Evolutionary conservation across 768 basidiomycete genomes (phyloP), one percentile per base, ranked within the genome.

Genomic region (Fibroporia radiculosa): DNA sequence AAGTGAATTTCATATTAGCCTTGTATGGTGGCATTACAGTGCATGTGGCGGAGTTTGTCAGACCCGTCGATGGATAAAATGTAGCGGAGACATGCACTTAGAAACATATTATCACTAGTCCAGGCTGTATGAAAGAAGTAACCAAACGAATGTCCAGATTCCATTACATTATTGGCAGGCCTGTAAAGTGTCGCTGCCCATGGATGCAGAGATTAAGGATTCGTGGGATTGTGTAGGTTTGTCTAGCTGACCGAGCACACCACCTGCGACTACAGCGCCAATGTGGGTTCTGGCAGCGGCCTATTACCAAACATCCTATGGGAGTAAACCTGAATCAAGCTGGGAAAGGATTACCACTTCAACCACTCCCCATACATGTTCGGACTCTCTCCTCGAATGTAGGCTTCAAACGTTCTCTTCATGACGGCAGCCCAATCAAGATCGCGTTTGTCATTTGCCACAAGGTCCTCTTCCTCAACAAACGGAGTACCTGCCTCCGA

Each of bases 401-500:
- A 98, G 18, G 82, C 75, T 66, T 99, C 96, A 59, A 96, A 97
- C 33, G 90, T 92, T 59, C 96, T 75, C 68, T 98, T 99, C 55
- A 98, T 64, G 18, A 97, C 93, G 11, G 92, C 87, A 20, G 86
- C 78, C 96, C 96, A 99, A 54, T 84, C 78, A 44, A 93, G 69
- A 57, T 95, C 93, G 32, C 82, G 76, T 59, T 77, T 75, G 64
- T 93, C 89, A 48, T 82, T 19, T 14, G 27, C 48, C 6, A 40
- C 37, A 11, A 23, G 13, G 60, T 91, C 86, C 47, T 80, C 74
- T 6, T 67, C 67, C 4, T 78, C 65, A 23, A 53, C 57, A 40
- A 67, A 67, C 16, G 71, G 69, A 38, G 66, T 67, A 42, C 36
- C 40, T 20, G 36, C 25, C n/a, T 45, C 56, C 19, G 66, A 64